Evolutionary conservation across 2,329 filamentous ascomycete species (phyloP), one percentile per base, ranked within the genome.

Genomic region (Paraconiothyrium brasiliense): DNA sequence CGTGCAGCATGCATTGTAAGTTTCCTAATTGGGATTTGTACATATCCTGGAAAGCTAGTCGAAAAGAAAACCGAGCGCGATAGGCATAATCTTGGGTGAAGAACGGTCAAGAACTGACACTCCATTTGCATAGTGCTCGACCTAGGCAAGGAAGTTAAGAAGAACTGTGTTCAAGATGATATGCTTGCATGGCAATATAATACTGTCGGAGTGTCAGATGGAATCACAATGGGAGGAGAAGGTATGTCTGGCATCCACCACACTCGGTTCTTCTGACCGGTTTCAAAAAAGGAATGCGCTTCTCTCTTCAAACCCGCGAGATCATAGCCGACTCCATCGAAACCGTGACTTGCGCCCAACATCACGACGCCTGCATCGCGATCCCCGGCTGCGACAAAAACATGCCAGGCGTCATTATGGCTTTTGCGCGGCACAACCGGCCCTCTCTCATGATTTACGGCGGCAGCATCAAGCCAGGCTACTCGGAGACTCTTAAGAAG

Each of bases 341-440:
- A 82, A 94, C 92, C 1, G 92, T 97, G 43, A 97, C 93, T 1
- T 94, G 91, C 76, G 94, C 92, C 5, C 94, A 97, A 77, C 91
- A 91, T 70, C 93, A 97, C 79, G 94, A 97, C 76, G 94, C 93
- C 61, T 96, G 94, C 78, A 94, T 97, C 76, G 89, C 92, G 34
- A 94, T 97, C 69, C 93, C 94, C 0, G 94, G 94, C 11, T 97
- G 94, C 78, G 94, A 97, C 82, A 97, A 97, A 86, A 97, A 97
- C 79, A 97, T 97, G 94, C 94, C 94, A 0, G 94, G 94, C 66
- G 90, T 92, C 16, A 84, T 95, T 65, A 97, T 97, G 90, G 93
- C 92, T 0, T 93, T 95, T 74, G 92, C 92, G 14, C 87, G 94
- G 60, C 92, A 96, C 80, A 97, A 97, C 80, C 87, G 94, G 10